Evolutionary conservation across 768 basidiomycete genomes (phyloP), one percentile per base, ranked within the genome.

Genomic region (Leccinum ochraceum): DNA sequence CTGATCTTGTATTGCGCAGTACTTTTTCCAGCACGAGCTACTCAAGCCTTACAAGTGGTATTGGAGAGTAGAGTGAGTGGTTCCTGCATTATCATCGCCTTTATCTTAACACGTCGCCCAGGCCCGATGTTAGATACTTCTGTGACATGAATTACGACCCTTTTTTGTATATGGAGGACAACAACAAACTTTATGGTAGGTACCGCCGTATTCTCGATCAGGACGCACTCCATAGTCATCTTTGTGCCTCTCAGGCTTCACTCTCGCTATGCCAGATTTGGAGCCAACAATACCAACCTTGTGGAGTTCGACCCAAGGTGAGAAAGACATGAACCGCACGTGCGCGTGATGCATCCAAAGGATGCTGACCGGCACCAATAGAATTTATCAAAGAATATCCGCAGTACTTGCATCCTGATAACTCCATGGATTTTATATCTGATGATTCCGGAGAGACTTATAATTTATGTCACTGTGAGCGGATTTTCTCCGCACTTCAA

Each of bases 381-480:
- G 86, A 83, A 17, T 89, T 88, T 75, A 78, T 82, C 44, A 61
- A 70, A 44, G 68, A 75, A 50, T 70, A 88, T 67, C 86, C 87
- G 0, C 76, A 87, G 60, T 79, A 85, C 67, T 64, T 89, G 39
- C 74, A 81, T 22, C 71, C 77, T 39, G 78, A 83, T 55, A 90
- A 91, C 67, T 79, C 86, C 0, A 80, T 89, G 78, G 69, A 73
- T 8, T 90, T 86, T 74, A 61, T 90, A 53, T 89, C 86, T 1
- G 81, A 90, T 53, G 81, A 95, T 68, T 79, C 81, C 4, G 88
- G 87, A 2, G 77, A 83, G 44, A 79, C 77, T 0, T 89, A 87
- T 68, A 89, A 88, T 73, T 71, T 79, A 52, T 89, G 87, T 66
- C 85, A 87, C 65, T 87, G 84, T 86, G 63, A 66, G 84, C 13